Evolutionary conservation across 106 monocot species (phyloP), one percentile per base, ranked within the genome.

Genomic region (Triglochin maritima): DNA sequence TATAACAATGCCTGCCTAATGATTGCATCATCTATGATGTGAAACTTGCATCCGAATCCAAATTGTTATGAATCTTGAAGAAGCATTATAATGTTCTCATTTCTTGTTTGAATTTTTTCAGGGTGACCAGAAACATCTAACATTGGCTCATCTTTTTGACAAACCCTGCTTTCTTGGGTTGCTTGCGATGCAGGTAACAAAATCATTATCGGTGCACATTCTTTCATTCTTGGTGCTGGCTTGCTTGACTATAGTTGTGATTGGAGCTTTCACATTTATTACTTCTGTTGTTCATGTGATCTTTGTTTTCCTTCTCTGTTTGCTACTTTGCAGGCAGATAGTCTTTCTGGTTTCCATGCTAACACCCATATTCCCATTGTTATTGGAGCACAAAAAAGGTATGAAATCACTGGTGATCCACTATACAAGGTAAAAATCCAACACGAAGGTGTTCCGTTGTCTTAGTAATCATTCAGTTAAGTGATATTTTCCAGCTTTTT

Each of bases 111-210:
- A 43, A 49, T 59, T 42, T 46, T 44, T 84, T 69, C 82, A 98
- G 96, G 86, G 91, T 46, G 79, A 98, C 69, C 69, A 77, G 70
- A 98, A 88, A 74, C 96, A 98, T 84, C 57, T 98, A 74, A 72
- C 77, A 60, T 63, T 98, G 57, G 96, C 91, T 45, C 91, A 98
- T 79, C 96, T 98, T 60, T 98, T 98, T 71, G 91, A 98, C 78
- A 98, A 98, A 68, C 96, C 91, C n/a, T 98, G 96, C 66, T 98
- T 98, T 79, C 78, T 98, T 14, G 96, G 91, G 13, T 66, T 98
- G 71, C 91, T 98, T 74, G 96, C 96, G 7, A 64, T 98, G 50
- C 87, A 98, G 84, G 90, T 93, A 29, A 29, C 29, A 29, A 29
- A 29, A 29, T 29, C 29, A 0, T 29, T 29, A 29, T 29, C 29